phyloP scores from a whole-genome alignment of 2,329 filamentous ascomycete species.

The Pseudogymnoascus sp. region DNA sequence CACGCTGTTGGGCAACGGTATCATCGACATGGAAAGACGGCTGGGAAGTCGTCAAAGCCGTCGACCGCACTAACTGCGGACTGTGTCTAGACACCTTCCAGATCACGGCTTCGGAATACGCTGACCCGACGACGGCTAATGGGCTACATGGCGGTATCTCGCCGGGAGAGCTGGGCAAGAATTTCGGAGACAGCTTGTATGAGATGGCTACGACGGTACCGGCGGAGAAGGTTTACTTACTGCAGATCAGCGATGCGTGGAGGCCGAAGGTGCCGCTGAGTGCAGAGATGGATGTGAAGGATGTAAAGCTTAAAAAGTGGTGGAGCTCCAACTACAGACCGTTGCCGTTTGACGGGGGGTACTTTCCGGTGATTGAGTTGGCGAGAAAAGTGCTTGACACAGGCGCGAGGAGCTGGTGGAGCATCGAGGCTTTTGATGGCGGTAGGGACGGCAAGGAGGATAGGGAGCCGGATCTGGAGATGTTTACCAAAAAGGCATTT shows the following conservation, averaged over 20 bases:
- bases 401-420: slow-evolving; percentile 57
- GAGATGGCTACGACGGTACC: slow-evolving; percentile 52
- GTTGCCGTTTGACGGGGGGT: slow-evolving; percentile 62
- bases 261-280: slow-evolving; percentile 49
- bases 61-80: slow-evolving; percentile 59
- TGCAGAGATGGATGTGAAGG: slow-evolving; percentile 40
- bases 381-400: slow-evolving; percentile 58
- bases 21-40: slow-evolving; percentile 61
- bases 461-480: slow-evolving; percentile 36
- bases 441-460: slow-evolving; percentile 48
- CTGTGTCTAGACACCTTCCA: slow-evolving; percentile 76
- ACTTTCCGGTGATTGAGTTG: slow-evolving; percentile 60
- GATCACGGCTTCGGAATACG: slow-evolving; percentile 64
- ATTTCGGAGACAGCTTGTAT: slow-evolving; percentile 47
- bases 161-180: slow-evolving; percentile 38
- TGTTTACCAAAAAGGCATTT: slow-evolving; percentile 46
- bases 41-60: slow-evolving; percentile 59
- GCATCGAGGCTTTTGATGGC: slow-evolving; percentile 62
- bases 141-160: slow-evolving; percentile 39
- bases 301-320: slow-evolving; percentile 50
- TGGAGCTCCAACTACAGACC: slow-evolving; percentile 70
- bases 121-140: slow-evolving; percentile 56
- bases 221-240: slow-evolving; percentile 61
- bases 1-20: slow-evolving; percentile 73
- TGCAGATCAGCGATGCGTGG: slow-evolving; percentile 72